phyloP scores from a whole-genome alignment of 768 basidiomycete genomes.

The Coprinopsis strossmayeri region DNA sequence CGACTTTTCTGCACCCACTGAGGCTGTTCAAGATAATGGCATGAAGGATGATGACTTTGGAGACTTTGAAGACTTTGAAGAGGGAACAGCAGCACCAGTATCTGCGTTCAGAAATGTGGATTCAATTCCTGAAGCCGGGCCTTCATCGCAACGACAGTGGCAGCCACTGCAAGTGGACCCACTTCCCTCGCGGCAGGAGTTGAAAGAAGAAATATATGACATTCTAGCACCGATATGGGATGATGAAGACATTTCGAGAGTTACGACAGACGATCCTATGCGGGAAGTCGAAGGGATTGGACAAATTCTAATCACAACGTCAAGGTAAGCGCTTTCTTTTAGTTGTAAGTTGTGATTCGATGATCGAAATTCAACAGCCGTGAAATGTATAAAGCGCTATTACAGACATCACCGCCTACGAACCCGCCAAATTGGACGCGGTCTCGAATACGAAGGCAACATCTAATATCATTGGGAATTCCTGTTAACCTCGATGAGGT shows the following conservation, averaged over 20 bases:
- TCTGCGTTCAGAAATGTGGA: conserved; percentile 3
- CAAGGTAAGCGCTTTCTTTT: conserved; percentile 46
- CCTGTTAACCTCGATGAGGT: conserved; percentile 96
- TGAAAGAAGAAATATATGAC: conserved; percentile 57
- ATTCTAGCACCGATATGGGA: conserved; percentile 66
- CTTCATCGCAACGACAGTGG: conserved; percentile 48
- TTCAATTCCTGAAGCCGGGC: conserved; percentile 29
- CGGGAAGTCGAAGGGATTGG: conserved; percentile 75
- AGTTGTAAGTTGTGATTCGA: background rate
- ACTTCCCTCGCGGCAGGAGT: conserved; percentile 46
- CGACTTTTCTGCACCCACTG: conserved; percentile 47
- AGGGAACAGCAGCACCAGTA: conserved; percentile 1
- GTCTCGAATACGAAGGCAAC: conserved; percentile 84
- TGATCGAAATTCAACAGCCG: conserved; percentile 46
- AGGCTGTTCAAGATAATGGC: conserved; percentile 32
- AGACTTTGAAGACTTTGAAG: conserved; percentile 86
- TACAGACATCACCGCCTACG: conserved; percentile 66
- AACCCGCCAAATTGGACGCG: conserved; percentile 93
- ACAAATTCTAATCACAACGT: conserved; percentile 69
- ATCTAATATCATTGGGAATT: conserved; percentile 86
- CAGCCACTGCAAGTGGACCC: conserved; percentile 60
- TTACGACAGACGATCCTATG: conserved; percentile 65
- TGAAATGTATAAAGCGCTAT: conserved; percentile 63
- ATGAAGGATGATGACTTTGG: conserved; percentile 72
- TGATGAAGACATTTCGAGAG: conserved; percentile 37